These are phyloP conservation scores for Cystofilobasidium ferigula DNA, from an alignment of 768 basidiomycete species.

Conservation along the genomic window DNA sequence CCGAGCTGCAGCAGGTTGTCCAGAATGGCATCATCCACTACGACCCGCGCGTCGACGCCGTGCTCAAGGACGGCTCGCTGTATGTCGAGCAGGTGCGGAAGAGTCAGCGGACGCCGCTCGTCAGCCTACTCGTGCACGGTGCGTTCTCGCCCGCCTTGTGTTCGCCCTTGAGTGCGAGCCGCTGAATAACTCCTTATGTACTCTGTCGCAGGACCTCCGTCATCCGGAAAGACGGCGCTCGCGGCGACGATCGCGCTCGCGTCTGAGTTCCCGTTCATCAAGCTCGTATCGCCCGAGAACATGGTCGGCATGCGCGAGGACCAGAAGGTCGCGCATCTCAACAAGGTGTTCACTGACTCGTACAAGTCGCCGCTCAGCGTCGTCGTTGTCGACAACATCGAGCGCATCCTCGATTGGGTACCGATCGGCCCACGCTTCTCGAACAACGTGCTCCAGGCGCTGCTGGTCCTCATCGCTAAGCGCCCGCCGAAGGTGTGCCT, in stretches of 20 bases:
- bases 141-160: slow-evolving; percentile 15
- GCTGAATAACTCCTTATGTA: background rate
- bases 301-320: slow-evolving; percentile 94
- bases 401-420: slow-evolving; percentile 89
- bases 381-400: slow-evolving; percentile 87
- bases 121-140: slow-evolving; percentile 76
- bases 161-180: background rate
- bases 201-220: slow-evolving; percentile 51
- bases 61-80: slow-evolving; percentile 71
- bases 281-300: slow-evolving; percentile 83
- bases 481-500: slow-evolving; percentile 73
- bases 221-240: slow-evolving; percentile 87
- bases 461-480: slow-evolving; percentile 75
- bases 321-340: slow-evolving; percentile 82
- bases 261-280: slow-evolving; percentile 96
- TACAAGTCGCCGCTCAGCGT: slow-evolving; percentile 97
- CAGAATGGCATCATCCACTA: slow-evolving; percentile 95
- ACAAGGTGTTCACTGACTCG: slow-evolving; percentile 84
- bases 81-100: slow-evolving; percentile 89
- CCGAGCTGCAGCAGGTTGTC: slow-evolving; percentile 82
- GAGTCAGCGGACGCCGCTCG: slow-evolving; percentile 79
- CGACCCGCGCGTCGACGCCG: slow-evolving; percentile 61
- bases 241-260: slow-evolving; percentile 86
- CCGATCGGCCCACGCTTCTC: slow-evolving; percentile 96
- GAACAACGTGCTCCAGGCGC: slow-evolving; percentile 77